Evolutionary conservation across 163 green algal genomes (phyloP), one percentile per base, ranked within the genome.

Genomic region (Volvox carteri): DNA sequence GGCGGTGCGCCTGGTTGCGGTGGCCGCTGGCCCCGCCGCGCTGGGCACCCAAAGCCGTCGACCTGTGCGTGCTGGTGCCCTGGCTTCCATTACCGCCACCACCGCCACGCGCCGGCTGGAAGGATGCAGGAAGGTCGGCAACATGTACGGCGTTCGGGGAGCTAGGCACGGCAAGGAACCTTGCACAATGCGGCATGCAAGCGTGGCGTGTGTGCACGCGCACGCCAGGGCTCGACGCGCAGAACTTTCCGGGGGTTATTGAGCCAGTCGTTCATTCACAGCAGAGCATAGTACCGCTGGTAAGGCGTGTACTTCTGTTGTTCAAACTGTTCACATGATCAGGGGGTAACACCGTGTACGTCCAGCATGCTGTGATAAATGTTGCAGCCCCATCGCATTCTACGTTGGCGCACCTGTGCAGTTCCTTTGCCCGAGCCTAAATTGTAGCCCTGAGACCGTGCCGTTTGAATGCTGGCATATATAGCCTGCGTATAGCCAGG

Each of bases 401-500:
- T n/a, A n/a, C 28, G 54, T 65, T 33, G 6, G 23, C 37, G 0
- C 41, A 75, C 78, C 78, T 86, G 78, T 60, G 4, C 56, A 12
- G n/a, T 42, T 46, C 39, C 39, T 12, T 54, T 75, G 78, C 39
- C 21, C 19, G 25, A 44, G 4, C 39, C 56, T 2, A 86, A 30
- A 46, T 25, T 58, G 37, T 86, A 46, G 16, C 78, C 78, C 23
- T 86, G 78, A 19, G 56, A 33, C 3, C 54, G 78, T 2, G 78
- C 56, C 18, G 78, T 86, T 67, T 86, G 78, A 28, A 76, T 76
- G 25, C 54, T 75, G 19, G 78, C 78, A 28, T 86, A 86, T 14
- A 86, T 86, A 0, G 56, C 78, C 78, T 75, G 78, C 39, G 46
- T 12, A n/a, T n/a, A 14, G 37, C 39, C 70, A 78, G 35, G 8